A percentile compares a stretch with the other conserved stretches of the same genome.
Evolutionary conservation across 192 early-diverging fungal species (phyloP).

Genomic region (Lobosporangium transversale): DNA sequence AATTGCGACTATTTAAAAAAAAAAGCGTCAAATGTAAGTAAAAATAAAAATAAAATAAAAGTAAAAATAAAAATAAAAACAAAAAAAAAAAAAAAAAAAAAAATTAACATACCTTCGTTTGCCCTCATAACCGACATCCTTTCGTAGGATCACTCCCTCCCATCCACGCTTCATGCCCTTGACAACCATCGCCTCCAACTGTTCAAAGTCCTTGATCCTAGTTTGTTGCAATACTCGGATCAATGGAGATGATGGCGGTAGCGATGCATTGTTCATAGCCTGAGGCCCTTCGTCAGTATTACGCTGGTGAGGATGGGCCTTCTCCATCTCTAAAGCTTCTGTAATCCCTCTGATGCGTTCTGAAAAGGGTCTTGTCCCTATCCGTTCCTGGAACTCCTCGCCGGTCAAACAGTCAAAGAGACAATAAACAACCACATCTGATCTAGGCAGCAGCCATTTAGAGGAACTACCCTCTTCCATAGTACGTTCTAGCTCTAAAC

Average conservation of each 20-base stretch:
- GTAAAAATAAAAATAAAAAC: not conserved
- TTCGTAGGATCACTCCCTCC: constrained; percentile 65
- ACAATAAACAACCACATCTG: constrained; percentile 41
- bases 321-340: too few relatives aligned
- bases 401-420: constrained; percentile 59
- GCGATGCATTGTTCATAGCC: too few relatives aligned
- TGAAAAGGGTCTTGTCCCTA: constrained; percentile 24
- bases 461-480: too few relatives aligned
- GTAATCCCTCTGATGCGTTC: constrained; percentile 37
- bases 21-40: not conserved
- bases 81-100: not conserved
- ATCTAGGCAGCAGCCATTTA: not conserved
- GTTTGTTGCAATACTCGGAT: constrained; percentile 34
- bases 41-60: not conserved
- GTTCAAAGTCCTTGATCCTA: constrained; percentile 33
- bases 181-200: constrained; percentile 41
- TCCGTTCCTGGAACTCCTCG: constrained; percentile 41
- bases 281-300: too few relatives aligned
- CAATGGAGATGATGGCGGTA: too few relatives aligned
- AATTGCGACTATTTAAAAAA: constrained; percentile 45
- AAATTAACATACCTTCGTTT: constrained; percentile 56
- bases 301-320: too few relatives aligned
- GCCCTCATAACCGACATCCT: constrained; percentile 61
- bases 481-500: too few relatives aligned
- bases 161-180: constrained; percentile 51